Percentiles rank a stretch among this genome's conserved stretches.
These are phyloP conservation scores for Corrigiola litoralis DNA, from an alignment of 179 eudicot genomes.

Conservation along the genomic window DNA sequence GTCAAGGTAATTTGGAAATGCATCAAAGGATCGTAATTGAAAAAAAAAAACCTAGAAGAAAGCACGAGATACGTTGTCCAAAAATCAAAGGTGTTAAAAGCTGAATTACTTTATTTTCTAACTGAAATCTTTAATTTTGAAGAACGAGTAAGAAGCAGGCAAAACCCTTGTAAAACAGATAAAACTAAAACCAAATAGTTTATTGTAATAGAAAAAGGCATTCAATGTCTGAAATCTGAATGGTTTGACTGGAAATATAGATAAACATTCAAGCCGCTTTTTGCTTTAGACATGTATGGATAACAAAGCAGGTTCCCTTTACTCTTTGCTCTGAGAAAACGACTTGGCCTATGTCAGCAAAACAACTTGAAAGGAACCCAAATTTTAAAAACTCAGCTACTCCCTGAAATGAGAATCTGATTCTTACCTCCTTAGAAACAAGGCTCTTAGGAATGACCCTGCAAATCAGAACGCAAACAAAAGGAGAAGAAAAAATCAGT, in stretches of 20 bases:
- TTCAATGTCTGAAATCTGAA: constrained; percentile 16
- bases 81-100: no score
- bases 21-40: not conserved
- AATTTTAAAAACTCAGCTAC: not conserved
- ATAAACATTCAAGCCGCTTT: constrained; percentile 12
- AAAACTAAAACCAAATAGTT: constrained; percentile 9
- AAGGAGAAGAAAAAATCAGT: constrained; percentile 21
- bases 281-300: constrained; percentile 21
- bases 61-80: not conserved
- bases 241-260: constrained; percentile 24
- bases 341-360: constrained; percentile 24
- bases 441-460: constrained; percentile 93
- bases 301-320: constrained; percentile 9
- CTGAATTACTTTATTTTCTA: not conserved
- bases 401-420: constrained; percentile 17
- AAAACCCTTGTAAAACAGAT: not conserved
- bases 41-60: not conserved
- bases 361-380: constrained; percentile 1
- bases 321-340: constrained; percentile 7
- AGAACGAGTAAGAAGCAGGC: not conserved
- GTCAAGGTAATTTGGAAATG: not conserved
- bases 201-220: constrained; percentile 6
- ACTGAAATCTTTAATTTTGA: not conserved
- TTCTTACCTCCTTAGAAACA: constrained; percentile 82
- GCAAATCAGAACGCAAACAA: constrained; percentile 27